phyloP scores from a whole-genome alignment of 2,329 filamentous ascomycete species.

The Botrytis pseudocinerea region DNA sequence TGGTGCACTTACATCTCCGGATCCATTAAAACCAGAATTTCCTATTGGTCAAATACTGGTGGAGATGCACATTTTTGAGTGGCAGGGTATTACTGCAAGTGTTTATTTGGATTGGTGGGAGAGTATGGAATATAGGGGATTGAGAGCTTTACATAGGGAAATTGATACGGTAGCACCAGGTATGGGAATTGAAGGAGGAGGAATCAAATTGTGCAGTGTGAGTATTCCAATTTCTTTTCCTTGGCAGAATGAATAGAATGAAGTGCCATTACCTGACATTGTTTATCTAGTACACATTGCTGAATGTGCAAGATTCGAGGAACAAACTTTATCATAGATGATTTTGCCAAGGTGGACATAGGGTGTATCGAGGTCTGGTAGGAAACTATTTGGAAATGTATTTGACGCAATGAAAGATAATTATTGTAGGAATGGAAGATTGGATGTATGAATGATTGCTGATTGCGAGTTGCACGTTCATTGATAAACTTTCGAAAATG shows the following conservation, averaged over 20 bases:
- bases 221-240: conserved; percentile 14
- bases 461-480: neutral
- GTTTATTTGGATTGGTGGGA: conserved; percentile 40
- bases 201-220: conserved; percentile 32
- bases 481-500: neutral
- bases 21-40: conserved; percentile 29
- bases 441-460: neutral
- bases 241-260: neutral
- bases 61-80: conserved; percentile 34
- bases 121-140: conserved; percentile 36
- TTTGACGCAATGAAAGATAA: neutral
- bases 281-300: neutral
- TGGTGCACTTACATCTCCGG: conserved; percentile 9
- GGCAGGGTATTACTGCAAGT: conserved; percentile 27
- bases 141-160: conserved; percentile 37
- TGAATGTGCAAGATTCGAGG: conserved; percentile 9
- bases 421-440: too few species aligned
- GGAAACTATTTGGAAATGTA: neutral
- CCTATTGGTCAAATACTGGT: conserved; percentile 37
- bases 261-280: neutral
- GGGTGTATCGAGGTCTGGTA: neutral
- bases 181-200: conserved; percentile 29
- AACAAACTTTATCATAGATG: conserved; percentile 15
- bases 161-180: conserved; percentile 36
- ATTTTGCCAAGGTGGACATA: neutral